A percentile compares a stretch with the other conserved stretches of the same genome.
These are phyloP conservation scores for Botrytis elliptica DNA, from an alignment of 2,329 filamentous ascomycete species.

Conservation along the genomic window DNA sequence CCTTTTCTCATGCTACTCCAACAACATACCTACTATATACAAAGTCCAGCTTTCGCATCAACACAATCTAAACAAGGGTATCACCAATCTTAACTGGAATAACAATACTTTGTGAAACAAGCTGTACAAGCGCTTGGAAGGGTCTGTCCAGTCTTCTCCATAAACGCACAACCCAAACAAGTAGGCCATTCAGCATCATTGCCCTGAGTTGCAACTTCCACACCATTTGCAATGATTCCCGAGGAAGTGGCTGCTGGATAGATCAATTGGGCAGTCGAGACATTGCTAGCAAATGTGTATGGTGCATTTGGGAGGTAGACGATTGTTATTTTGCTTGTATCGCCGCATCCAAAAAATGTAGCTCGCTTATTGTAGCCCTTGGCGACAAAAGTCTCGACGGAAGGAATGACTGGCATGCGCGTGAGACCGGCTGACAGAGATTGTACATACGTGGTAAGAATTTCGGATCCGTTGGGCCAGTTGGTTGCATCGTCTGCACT, in stretches of 20 bases:
- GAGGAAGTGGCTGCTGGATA: constrained; percentile 41
- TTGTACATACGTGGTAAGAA: constrained; percentile 38
- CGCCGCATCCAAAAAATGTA: constrained; percentile 47
- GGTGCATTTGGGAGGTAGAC: constrained; percentile 45
- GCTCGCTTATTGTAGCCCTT: constrained; percentile 29
- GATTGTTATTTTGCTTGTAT: constrained; percentile 32
- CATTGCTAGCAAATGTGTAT: constrained; percentile 41
- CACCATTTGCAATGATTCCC: constrained; percentile 44
- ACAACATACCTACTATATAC: not conserved
- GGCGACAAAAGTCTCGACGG: constrained; percentile 40
- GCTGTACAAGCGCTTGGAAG: constrained; percentile 41
- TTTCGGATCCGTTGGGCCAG: constrained; percentile 45
- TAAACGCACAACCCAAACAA: constrained; percentile 46
- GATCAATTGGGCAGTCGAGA: constrained; percentile 37
- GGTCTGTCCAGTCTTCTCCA: constrained; percentile 37
- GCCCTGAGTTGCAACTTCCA: constrained; percentile 42
- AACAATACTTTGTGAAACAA: constrained; percentile 46
- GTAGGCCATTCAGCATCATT: constrained; percentile 39
- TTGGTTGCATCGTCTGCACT: constrained; percentile 43
- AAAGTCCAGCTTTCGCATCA: not conserved
- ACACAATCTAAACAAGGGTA: not conserved
- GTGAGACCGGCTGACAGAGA: constrained; percentile 31
- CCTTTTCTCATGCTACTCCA: not conserved
- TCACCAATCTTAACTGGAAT: not conserved
- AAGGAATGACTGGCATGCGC: constrained; percentile 48